Conservation (phyloP, 1,284 basidiomycete species). For the Sanghuangporus weigelae region DNA sequence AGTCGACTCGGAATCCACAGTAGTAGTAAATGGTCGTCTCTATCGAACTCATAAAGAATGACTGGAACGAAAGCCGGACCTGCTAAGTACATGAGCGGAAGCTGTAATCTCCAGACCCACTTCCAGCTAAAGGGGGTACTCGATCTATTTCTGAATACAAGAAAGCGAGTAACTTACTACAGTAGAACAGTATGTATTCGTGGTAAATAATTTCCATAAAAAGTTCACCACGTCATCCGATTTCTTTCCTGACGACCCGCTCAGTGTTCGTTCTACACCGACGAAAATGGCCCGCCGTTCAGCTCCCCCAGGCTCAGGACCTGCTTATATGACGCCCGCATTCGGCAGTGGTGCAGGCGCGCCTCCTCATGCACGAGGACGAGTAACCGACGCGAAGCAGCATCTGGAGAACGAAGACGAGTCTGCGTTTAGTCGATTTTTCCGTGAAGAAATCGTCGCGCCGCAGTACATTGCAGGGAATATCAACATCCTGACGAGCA, state of each 20-base stretch:
- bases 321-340: slow-evolving; percentile 48
- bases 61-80: no score
- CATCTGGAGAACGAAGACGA: slow-evolving; percentile 48
- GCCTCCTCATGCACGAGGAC: slow-evolving; percentile 22
- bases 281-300: slow-evolving; percentile 60
- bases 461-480: slow-evolving; percentile 72
- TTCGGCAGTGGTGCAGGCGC: slow-evolving; percentile 19
- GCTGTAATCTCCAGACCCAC: no score
- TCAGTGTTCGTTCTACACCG: background rate
- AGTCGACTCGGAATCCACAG: no score
- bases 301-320: slow-evolving; percentile 46
- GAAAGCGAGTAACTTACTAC: no score
- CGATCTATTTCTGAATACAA: no score
- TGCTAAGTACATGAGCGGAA: no score
- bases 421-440: slow-evolving; percentile 50
- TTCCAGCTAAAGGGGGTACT: no score
- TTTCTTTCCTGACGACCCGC: background rate
- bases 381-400: slow-evolving; percentile 20
- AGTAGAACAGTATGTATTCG: no score
- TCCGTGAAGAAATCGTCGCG: slow-evolving; percentile 61
- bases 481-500: slow-evolving; percentile 57
- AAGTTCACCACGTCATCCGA: background rate
- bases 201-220: background rate
- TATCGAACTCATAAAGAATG: no score
- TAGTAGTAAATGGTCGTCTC: no score